phyloP scores from a whole-genome alignment of 1,284 basidiomycete species.

The Ganoderma sp. region DNA sequence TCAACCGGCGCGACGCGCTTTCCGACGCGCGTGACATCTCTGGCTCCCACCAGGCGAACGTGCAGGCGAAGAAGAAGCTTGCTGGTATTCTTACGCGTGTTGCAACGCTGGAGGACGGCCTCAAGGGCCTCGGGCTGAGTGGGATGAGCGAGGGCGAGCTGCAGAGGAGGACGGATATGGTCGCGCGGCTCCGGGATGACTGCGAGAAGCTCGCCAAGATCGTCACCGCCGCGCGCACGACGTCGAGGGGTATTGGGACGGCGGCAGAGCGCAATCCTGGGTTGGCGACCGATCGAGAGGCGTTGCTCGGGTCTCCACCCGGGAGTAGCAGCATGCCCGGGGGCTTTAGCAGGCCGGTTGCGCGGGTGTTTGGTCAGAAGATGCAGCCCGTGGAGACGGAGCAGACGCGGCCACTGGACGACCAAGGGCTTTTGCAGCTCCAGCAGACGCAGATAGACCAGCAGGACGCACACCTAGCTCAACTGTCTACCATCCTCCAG shows the following conservation, averaged over 20 bases:
- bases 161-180: conserved; percentile 83
- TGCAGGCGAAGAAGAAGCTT: conserved; percentile 84
- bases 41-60: conserved; percentile 79
- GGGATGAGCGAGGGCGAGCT: conserved; percentile 86
- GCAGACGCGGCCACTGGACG: conserved; percentile 85
- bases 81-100: conserved; percentile 76
- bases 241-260: conserved; percentile 49
- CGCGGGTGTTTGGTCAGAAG: conserved; percentile 81
- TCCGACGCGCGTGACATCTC: conserved; percentile 75
- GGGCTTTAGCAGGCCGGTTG: conserved; percentile 52
- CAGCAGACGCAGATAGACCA: conserved; percentile 82
- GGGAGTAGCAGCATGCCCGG: conserved; percentile 37
- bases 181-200: conserved; percentile 82
- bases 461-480: conserved; percentile 84
- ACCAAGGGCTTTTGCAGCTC: conserved; percentile 78
- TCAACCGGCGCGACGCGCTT: conserved; percentile 87
- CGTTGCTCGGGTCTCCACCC: conserved; percentile 53
- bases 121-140: conserved; percentile 66
- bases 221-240: conserved; percentile 71
- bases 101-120: conserved; percentile 70
- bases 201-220: conserved; percentile 83
- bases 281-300: conserved; percentile 65
- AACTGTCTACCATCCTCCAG: conserved; percentile 82
- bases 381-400: conserved; percentile 79
- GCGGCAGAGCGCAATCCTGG: conserved; percentile 49